phyloP scores from a whole-genome alignment of 345 rosid species.

The Lenwebbia sp. region DNA sequence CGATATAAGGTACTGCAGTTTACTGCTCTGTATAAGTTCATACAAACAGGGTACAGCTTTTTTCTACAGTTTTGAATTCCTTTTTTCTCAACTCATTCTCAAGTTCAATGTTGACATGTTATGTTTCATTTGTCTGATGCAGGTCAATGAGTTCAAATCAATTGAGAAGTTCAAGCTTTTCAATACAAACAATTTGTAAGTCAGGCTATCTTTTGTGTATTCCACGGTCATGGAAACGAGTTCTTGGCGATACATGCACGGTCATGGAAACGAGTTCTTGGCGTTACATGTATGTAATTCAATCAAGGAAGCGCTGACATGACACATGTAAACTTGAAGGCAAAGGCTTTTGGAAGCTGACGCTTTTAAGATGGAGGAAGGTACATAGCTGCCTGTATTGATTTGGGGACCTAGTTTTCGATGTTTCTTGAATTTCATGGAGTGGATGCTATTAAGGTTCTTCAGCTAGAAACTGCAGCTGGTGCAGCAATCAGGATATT shows the following conservation, averaged over 20 bases:
- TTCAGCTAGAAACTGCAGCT: constrained; percentile 98
- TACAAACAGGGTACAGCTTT: background rate
- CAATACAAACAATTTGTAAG: constrained; percentile 96
- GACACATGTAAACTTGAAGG: constrained; percentile 56
- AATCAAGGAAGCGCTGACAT: constrained; percentile 5
- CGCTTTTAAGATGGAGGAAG: constrained; percentile 96
- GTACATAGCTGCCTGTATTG: constrained; percentile 7
- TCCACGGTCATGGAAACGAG: background rate
- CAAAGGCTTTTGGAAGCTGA: constrained; percentile 92
- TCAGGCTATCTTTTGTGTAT: background rate
- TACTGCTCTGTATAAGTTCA: background rate
- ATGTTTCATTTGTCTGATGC: constrained; percentile 6
- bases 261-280: too few relatives aligned
- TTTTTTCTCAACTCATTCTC: background rate
- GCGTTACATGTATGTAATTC: background rate
- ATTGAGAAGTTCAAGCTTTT: constrained; percentile 99
- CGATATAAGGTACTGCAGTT: background rate
- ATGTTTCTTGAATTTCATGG: constrained; percentile 35
- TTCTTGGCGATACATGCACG: too few relatives aligned
- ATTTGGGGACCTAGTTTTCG: background rate
- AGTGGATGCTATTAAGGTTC: constrained; percentile 89
- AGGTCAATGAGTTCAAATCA: constrained; percentile 97
- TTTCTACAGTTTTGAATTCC: background rate
- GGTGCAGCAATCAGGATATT: constrained; percentile 87
- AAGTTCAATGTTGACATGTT: background rate